A percentile compares a stretch with the other conserved stretches of the same genome.
Conservation (phyloP, 2,329 filamentous ascomycete genomes). For the Arachnomyces sp. region DNA sequence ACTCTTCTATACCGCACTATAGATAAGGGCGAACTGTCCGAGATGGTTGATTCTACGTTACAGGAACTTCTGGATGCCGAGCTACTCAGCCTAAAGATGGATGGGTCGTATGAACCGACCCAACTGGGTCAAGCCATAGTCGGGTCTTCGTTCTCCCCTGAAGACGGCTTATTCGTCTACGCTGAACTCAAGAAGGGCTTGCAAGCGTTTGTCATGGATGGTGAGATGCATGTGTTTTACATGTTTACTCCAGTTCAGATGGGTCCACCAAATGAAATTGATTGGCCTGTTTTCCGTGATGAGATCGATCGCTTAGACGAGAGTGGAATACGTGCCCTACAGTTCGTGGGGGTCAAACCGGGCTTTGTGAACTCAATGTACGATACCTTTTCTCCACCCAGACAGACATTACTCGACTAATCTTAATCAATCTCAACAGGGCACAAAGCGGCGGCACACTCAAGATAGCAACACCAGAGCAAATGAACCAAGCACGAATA, state of each 20-base stretch:
- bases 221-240: constrained; percentile 72
- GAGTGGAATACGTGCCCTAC: constrained; percentile 59
- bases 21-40: constrained; percentile 41
- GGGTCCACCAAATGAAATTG: constrained; percentile 42
- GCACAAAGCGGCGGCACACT: constrained; percentile 55
- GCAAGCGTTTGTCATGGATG: constrained; percentile 68
- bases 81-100: constrained; percentile 46
- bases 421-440: constrained; percentile 41
- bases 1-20: constrained; percentile 57
- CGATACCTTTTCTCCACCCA: constrained; percentile 14
- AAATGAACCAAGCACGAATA: constrained; percentile 53
- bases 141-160: constrained; percentile 62
- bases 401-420: constrained; percentile 6
- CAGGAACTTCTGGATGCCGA: constrained; percentile 47
- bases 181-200: constrained; percentile 60
- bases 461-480: constrained; percentile 53
- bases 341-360: constrained; percentile 60
- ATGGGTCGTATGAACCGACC: constrained; percentile 52
- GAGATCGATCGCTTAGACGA: constrained; percentile 64
- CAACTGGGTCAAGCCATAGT: constrained; percentile 62
- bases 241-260: constrained; percentile 64
- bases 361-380: constrained; percentile 59
- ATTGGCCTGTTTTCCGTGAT: constrained; percentile 65
- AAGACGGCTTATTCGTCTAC: constrained; percentile 66
- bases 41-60: constrained; percentile 52